Conservation (phyloP, 2,329 filamentous ascomycete genomes). For the Epichloe brachyelytri region DNA sequence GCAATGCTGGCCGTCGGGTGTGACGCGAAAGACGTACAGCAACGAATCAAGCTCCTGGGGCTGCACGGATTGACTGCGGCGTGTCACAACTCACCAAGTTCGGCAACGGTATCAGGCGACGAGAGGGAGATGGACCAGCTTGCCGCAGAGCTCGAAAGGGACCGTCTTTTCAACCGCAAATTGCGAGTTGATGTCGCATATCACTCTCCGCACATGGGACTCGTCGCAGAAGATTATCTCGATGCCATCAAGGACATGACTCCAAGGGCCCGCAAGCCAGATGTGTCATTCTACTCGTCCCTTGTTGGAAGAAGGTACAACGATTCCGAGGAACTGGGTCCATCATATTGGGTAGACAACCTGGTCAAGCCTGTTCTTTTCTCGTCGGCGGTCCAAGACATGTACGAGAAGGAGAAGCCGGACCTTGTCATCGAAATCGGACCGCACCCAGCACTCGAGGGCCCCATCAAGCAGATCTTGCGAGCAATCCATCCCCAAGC, state of each 20-base stretch:
- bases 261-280: conserved; percentile 13
- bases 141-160: conserved; percentile 22
- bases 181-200: conserved; percentile 39
- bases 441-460: conserved; percentile 35
- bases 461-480: conserved; percentile 37
- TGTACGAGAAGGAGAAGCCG: conserved; percentile 15
- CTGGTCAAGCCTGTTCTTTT: conserved; percentile 30
- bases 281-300: conserved; percentile 32
- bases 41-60: conserved; percentile 19
- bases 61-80: conserved; percentile 16
- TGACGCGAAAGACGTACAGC: conserved; percentile 27
- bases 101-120: conserved; percentile 38
- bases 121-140: conserved; percentile 30
- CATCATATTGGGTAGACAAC: conserved; percentile 34
- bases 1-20: conserved; percentile 44
- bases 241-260: conserved; percentile 15
- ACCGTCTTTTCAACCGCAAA: conserved; percentile 32
- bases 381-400: conserved; percentile 20
- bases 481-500: conserved; percentile 29
- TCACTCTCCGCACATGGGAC: conserved; percentile 41
- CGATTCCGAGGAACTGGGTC: conserved; percentile 21
- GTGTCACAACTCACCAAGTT: conserved; percentile 40
- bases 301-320: conserved; percentile 25
- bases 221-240: conserved; percentile 35
- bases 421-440: conserved; percentile 30